Evolutionary conservation across 768 basidiomycete genomes (phyloP), one percentile per base, ranked within the genome.

Genomic region (Lyophyllum atratum): DNA sequence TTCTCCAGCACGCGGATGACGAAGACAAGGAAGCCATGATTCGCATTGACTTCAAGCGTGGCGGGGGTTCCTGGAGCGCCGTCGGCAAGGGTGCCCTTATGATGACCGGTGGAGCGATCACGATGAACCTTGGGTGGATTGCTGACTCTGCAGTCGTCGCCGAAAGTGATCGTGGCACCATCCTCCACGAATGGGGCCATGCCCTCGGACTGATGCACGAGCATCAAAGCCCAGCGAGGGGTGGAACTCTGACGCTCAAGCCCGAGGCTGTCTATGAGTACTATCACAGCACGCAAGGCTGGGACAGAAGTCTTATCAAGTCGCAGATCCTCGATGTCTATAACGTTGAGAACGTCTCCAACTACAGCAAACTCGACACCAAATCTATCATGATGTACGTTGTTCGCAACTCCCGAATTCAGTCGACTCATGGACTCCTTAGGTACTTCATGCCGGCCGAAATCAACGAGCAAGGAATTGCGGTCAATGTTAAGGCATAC

Each of bases 171-270:
- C 56, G 59, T 21, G 66, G 53, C 10, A 62, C 59, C 17, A 64
- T 68, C 44, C 62, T 67, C 7, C 69, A 70, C 52, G 64, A 68
- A 40, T 67, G 68, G 49, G 69, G 69, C 2, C 69, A 68, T 31
- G 64, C 50, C 8, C 62, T 70, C 7, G 69, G 68, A 0, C n/a
- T 67, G 33, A 49, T 68, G 47, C 65, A 68, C 39, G 67, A 68
- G 46, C 69, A 70, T 45, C 67, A 68, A 47, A 68, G 67, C 39
- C 64, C 67, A 7, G 62, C 63, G 1, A 59, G 66, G 7, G 58
- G 52, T 22, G 58, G 51, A 2, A 55, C 33, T 9, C 33, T 68
- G n/a, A 54, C 33, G 9, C 63, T 69, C 19, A 64, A 64, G 19
- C 37, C 55, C 2, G 21, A n/a, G n/a, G 49, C 49, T 15, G 59